These are phyloP conservation scores for Lathyrus oleraceus DNA, from an alignment of 306 rosid species.

Conservation along the genomic window DNA sequence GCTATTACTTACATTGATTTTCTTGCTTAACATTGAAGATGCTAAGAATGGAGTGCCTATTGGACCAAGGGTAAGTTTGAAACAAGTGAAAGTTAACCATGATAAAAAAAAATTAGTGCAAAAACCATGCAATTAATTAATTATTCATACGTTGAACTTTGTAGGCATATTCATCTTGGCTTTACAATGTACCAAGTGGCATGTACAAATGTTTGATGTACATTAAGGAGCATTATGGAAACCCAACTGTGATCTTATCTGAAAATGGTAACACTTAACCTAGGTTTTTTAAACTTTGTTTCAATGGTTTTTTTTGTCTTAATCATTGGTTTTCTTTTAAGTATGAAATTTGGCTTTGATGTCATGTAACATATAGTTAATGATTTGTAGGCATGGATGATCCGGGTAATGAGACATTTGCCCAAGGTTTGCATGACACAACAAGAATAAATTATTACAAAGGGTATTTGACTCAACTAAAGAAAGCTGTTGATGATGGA, in stretches of 20 bases:
- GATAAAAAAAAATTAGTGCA: neutral
- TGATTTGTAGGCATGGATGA: conserved; percentile 74
- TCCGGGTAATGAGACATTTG: conserved; percentile 64
- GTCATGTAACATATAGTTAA: no score
- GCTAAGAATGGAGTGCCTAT: conserved; percentile 75
- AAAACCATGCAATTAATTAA: conserved; percentile 8
- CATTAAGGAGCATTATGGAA: conserved; percentile 74
- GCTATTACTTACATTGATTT: conserved; percentile 6
- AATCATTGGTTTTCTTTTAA: no score
- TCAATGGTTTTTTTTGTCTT: neutral
- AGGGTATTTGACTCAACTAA: conserved; percentile 62
- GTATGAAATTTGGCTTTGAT: no score
- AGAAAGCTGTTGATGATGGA: conserved; percentile 77
- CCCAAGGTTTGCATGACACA: conserved; percentile 65
- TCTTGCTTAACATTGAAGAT: conserved; percentile 49
- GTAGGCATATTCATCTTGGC: conserved; percentile 87
- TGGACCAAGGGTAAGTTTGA: conserved; percentile 71
- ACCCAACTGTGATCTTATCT: conserved; percentile 74
- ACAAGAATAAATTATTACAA: conserved; percentile 73
- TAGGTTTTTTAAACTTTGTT: neutral
- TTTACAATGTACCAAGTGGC: conserved; percentile 98
- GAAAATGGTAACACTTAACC: conserved; percentile 66
- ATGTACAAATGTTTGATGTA: conserved; percentile 73
- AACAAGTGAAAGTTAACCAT: neutral
- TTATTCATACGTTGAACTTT: conserved; percentile 3